A percentile compares a stretch with the other conserved stretches of the same genome.
These are phyloP conservation scores for Diaporthe longicolla DNA, from an alignment of 2,329 filamentous ascomycete genomes.

Conservation along the genomic window DNA sequence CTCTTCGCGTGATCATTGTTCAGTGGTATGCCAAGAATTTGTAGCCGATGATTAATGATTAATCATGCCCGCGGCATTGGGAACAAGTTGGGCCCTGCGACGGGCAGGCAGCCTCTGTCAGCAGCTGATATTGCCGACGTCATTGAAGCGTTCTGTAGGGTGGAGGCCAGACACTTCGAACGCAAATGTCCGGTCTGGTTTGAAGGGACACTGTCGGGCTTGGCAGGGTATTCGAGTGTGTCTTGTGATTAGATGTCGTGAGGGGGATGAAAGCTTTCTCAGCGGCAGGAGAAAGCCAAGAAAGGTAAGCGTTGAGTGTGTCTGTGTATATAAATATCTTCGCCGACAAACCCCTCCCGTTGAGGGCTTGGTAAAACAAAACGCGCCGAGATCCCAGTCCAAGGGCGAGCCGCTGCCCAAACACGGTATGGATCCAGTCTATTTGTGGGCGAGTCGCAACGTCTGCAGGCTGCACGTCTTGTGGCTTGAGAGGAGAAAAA, in stretches of 20 bases:
- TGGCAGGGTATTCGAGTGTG: background rate
- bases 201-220: background rate
- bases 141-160: background rate
- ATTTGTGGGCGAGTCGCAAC: constrained; percentile 13
- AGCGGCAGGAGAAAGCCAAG: constrained; percentile 12
- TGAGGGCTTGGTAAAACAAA: background rate
- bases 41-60: too few species aligned
- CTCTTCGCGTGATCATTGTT: background rate
- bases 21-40: too few species aligned
- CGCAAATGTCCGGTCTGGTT: background rate
- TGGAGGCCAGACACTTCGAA: constrained; percentile 11
- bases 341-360: background rate
- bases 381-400: too few species aligned
- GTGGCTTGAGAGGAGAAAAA: background rate
- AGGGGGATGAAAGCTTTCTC: background rate
- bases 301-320: background rate
- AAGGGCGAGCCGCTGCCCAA: background rate
- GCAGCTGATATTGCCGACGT: background rate
- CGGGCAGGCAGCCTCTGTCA: background rate
- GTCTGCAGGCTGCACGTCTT: constrained; percentile 1
- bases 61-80: too few species aligned
- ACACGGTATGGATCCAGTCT: background rate
- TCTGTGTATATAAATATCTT: background rate
- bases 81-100: too few species aligned
- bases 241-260: background rate